A percentile compares a stretch with the other conserved stretches of the same genome.
phyloP scores from a whole-genome alignment of 768 basidiomycete species.

The Agrocybe pediades region DNA sequence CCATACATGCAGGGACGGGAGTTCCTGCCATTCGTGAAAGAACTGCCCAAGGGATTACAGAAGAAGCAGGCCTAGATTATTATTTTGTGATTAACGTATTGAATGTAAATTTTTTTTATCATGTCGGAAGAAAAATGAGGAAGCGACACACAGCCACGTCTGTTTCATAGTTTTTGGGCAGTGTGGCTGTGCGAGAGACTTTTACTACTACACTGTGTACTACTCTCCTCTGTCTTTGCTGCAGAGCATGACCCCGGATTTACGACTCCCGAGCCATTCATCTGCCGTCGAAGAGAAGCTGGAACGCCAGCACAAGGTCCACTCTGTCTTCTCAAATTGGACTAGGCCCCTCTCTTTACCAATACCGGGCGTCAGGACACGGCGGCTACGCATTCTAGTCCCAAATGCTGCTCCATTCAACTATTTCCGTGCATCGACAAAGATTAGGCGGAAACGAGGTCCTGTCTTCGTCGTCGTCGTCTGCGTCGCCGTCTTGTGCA shows the following conservation, averaged over 20 bases:
- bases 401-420: constrained; percentile 54
- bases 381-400: constrained; percentile 58
- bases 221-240: constrained; percentile 2
- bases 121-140: neutral
- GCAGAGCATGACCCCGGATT: constrained; percentile 23
- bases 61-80: constrained; percentile 56
- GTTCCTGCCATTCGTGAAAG: constrained; percentile 85
- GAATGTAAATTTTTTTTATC: neutral
- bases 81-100: neutral
- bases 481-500: constrained; percentile 52
- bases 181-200: constrained; percentile 13
- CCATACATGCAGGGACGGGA: constrained; percentile 97
- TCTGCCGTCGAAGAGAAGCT: constrained; percentile 44
- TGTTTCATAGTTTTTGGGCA: neutral
- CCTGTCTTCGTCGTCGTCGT: constrained; percentile 54
- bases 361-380: constrained; percentile 57
- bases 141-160: constrained; percentile 7
- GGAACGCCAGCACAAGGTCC: constrained; percentile 33
- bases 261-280: constrained; percentile 41
- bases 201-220: neutral
- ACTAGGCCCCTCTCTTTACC: constrained; percentile 57
- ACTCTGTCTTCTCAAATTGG: constrained; percentile 38
- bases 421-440: constrained; percentile 41
- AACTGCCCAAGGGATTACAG: constrained; percentile 76
- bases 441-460: constrained; percentile 55